A percentile compares a stretch with the other conserved stretches of the same genome.
These are phyloP conservation scores for Luffa acutangula DNA, from an alignment of 306 rosid genomes.

Conservation along the genomic window DNA sequence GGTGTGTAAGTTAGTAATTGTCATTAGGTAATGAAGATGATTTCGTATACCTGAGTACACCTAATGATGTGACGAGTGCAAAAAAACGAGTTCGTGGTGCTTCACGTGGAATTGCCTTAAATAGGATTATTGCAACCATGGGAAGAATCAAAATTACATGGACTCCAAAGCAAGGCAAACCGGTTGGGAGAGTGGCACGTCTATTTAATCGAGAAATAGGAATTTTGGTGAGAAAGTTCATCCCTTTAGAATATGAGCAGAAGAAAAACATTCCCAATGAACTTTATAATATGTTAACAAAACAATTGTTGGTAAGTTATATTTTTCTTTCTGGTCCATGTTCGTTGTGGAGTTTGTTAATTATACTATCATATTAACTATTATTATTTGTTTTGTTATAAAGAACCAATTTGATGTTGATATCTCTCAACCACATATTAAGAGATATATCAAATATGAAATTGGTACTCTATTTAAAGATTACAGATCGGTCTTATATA, in stretches of 20 bases:
- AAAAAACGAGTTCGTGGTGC: too few relatives aligned
- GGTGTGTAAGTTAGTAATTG: too few relatives aligned
- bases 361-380: not conserved
- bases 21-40: too few relatives aligned
- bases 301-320: not conserved
- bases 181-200: not conserved
- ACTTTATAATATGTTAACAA: not conserved
- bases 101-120: too few relatives aligned
- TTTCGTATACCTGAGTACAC: too few relatives aligned
- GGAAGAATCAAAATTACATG: too few relatives aligned
- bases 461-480: not conserved
- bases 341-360: not conserved
- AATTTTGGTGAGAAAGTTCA: not conserved
- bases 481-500: not conserved
- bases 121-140: too few relatives aligned
- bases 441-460: not conserved
- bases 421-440: not conserved
- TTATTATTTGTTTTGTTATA: not conserved
- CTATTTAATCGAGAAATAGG: not conserved
- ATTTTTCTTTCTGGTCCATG: not conserved
- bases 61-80: too few relatives aligned
- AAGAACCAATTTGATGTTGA: not conserved
- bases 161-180: not conserved
- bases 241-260: not conserved
- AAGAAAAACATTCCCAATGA: not conserved